phyloP scores from a whole-genome alignment of 2,329 filamentous ascomycete species.

The Eutypella sp. region DNA sequence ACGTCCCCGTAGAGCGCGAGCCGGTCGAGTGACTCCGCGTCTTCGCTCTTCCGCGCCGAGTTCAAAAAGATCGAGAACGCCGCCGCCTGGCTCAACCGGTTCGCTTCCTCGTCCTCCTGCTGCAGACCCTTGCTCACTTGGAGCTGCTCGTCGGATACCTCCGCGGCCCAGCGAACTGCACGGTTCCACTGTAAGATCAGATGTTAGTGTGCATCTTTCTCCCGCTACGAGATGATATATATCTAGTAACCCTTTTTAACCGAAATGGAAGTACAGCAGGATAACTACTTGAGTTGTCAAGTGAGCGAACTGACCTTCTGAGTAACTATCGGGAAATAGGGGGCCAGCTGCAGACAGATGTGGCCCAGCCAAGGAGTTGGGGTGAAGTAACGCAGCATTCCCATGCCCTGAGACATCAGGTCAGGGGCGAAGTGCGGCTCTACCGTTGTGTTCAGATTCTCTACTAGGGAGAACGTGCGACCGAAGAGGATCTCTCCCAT shows the following conservation, averaged over 20 bases:
- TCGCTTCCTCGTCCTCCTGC: not conserved
- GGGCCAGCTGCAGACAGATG: slow-evolving; percentile 1
- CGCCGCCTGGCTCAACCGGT: not conserved
- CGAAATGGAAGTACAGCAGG: too few species aligned
- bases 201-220: too few species aligned
- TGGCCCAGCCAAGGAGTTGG: slow-evolving; percentile 7
- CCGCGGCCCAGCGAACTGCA: slow-evolving; percentile 5
- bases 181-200: too few species aligned
- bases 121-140: too few species aligned
- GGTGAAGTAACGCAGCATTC: slow-evolving; percentile 8
- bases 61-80: slow-evolving; percentile 9
- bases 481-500: slow-evolving; percentile 8
- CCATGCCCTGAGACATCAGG: slow-evolving; percentile 1
- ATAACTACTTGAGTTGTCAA: too few species aligned
- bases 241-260: too few species aligned
- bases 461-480: slow-evolving; percentile 1
- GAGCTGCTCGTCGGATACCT: slow-evolving; percentile 4
- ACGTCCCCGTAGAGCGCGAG: slow-evolving; percentile 10
- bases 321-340: slow-evolving; percentile 3
- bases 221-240: too few species aligned
- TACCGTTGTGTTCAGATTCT: not conserved
- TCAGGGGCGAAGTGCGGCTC: slow-evolving; percentile 2
- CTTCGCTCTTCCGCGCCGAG: slow-evolving; percentile 1
- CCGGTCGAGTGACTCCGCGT: slow-evolving; percentile 5
- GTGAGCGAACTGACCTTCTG: too few species aligned